Conservation (phyloP, 1,284 basidiomycete genomes). For the Xerocomus nothofagi region DNA sequence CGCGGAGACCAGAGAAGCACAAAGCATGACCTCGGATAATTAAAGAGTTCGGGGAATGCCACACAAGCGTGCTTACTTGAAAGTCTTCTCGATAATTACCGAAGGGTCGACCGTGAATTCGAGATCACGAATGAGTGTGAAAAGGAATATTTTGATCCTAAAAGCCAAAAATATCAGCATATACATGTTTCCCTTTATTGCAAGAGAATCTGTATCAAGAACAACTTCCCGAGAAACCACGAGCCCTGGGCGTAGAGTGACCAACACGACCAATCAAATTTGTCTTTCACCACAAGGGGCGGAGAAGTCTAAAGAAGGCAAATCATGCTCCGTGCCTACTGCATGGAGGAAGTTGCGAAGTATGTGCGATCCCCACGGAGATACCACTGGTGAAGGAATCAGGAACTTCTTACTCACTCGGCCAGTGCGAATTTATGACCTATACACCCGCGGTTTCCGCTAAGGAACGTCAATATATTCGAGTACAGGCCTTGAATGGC, state of each 20-base stretch:
- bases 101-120: constrained; percentile 53
- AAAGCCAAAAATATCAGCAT: constrained; percentile 23
- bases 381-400: background rate
- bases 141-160: constrained; percentile 64
- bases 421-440: constrained; percentile 70
- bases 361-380: constrained; percentile 6
- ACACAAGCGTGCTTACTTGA: constrained; percentile 49
- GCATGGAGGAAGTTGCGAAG: constrained; percentile 2
- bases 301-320: constrained; percentile 24
- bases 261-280: constrained; percentile 1
- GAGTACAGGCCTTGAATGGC: constrained; percentile 62
- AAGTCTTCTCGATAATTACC: constrained; percentile 59
- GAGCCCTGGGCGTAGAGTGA: background rate
- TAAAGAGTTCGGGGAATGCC: constrained; percentile 19
- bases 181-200: constrained; percentile 1
- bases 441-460: constrained; percentile 65
- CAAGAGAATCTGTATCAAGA: background rate
- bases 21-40: constrained; percentile 18
- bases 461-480: constrained; percentile 66
- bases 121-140: constrained; percentile 55
- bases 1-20: constrained; percentile 20
- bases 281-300: background rate
- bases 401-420: constrained; percentile 49
- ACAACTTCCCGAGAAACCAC: constrained; percentile 3
- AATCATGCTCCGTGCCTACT: constrained; percentile 12